Evolutionary conservation across 257 asterid genomes (phyloP).

Genomic region (Penstemon newberryi): DNA sequence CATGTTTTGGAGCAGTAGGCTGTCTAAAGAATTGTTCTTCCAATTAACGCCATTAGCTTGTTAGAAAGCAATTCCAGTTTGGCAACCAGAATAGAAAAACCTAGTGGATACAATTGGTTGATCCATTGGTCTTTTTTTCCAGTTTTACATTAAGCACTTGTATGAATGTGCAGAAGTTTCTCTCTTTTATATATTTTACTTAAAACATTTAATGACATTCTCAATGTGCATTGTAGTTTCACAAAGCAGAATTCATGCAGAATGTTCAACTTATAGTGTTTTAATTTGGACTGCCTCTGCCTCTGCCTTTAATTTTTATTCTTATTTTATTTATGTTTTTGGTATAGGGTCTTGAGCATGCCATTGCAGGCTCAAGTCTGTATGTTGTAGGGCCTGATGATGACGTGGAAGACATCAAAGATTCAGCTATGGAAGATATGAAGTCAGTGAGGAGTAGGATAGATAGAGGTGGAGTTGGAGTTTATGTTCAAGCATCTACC

Average conservation of each 20-base stretch:
- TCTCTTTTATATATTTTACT: background rate
- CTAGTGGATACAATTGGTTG: slow-evolving; percentile 2
- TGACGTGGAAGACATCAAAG: slow-evolving; percentile 73
- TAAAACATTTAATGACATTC: background rate
- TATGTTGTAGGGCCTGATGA: slow-evolving; percentile 87
- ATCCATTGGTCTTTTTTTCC: background rate
- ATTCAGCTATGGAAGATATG: slow-evolving; percentile 89
- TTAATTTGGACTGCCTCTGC: background rate
- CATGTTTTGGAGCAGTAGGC: background rate
- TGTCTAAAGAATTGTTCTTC: background rate
- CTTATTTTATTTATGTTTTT: background rate
- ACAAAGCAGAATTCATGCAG: slow-evolving; percentile 5
- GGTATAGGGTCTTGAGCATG: slow-evolving; percentile 93
- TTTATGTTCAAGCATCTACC: slow-evolving; percentile 92
- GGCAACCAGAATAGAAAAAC: background rate
- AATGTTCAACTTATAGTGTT: background rate
- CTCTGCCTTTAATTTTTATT: slow-evolving; percentile 8
- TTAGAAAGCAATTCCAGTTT: background rate
- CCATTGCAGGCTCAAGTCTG: slow-evolving; percentile 93
- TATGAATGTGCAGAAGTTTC: background rate
- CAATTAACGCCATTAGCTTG: background rate
- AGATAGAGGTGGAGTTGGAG: slow-evolving; percentile 87
- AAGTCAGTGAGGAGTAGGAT: slow-evolving; percentile 83
- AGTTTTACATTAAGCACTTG: background rate
- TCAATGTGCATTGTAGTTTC: slow-evolving; percentile 3